Conservation (phyloP, 1,284 basidiomycete species). For the Bondarzewia mesenterica region DNA sequence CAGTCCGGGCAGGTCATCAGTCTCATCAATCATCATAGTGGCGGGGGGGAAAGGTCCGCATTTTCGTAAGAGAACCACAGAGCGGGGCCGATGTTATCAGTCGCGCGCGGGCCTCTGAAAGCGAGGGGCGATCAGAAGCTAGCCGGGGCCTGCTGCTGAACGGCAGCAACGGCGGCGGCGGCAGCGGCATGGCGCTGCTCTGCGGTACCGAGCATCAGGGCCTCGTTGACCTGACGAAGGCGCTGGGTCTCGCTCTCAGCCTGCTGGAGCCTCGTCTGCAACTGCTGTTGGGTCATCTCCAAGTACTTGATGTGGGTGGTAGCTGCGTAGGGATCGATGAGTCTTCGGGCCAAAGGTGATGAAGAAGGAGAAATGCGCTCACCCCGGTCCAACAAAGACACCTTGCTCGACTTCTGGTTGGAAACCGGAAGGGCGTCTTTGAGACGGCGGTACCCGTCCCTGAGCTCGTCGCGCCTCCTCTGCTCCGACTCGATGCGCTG, state of each 20-base stretch:
- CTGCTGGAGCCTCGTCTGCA: slow-evolving; percentile 65
- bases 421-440: slow-evolving; percentile 79
- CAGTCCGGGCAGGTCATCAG: slow-evolving; percentile 46
- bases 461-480: slow-evolving; percentile 78
- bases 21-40: slow-evolving; percentile 31
- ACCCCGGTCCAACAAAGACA: slow-evolving; percentile 75
- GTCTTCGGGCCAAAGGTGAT: background rate
- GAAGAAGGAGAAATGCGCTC: background rate
- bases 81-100: background rate
- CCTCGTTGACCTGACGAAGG: slow-evolving; percentile 76
- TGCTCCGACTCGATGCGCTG: slow-evolving; percentile 86
- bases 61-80: slow-evolving; percentile 28
- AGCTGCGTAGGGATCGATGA: slow-evolving; percentile 16
- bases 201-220: slow-evolving; percentile 74
- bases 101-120: slow-evolving; percentile 5
- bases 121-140: slow-evolving; percentile 36
- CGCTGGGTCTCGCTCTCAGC: slow-evolving; percentile 70
- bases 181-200: slow-evolving; percentile 60
- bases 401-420: slow-evolving; percentile 86
- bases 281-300: slow-evolving; percentile 63
- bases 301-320: slow-evolving; percentile 76
- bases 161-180: slow-evolving; percentile 44
- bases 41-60: slow-evolving; percentile 21
- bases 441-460: slow-evolving; percentile 79
- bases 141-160: slow-evolving; percentile 28